Conservation (phyloP, 306 rosid species). For the Pterocarpus santalinus region DNA sequence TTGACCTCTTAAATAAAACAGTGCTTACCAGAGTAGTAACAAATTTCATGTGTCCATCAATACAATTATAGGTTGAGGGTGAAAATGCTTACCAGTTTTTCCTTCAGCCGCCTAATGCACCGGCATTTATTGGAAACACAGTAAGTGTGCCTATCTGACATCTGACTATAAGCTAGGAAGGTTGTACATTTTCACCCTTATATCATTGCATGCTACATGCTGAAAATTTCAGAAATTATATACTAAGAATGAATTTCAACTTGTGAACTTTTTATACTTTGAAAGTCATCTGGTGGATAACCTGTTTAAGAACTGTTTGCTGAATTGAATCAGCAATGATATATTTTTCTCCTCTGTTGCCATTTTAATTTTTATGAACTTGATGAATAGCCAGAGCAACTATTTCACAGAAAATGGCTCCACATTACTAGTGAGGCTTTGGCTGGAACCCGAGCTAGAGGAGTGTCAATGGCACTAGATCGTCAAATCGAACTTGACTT, state of each 20-base stretch:
- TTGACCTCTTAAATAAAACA: background rate
- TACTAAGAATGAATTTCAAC: background rate
- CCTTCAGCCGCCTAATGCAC: constrained; percentile 89
- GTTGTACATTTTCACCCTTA: background rate
- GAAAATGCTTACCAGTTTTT: constrained; percentile 83
- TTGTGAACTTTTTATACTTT: background rate
- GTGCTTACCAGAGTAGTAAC: constrained; percentile 2
- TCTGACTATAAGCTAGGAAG: constrained; percentile 7
- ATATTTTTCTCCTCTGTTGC: constrained; percentile 35
- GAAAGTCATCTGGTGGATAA: constrained; percentile 21
- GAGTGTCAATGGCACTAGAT: constrained; percentile 69
- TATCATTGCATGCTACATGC: constrained; percentile 10
- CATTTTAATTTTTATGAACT: constrained; percentile 62
- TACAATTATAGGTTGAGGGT: constrained; percentile 75
- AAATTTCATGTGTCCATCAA: constrained; percentile 35
- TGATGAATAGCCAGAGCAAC: constrained; percentile 96
- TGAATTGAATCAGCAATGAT: constrained; percentile 42
- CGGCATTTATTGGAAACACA: constrained; percentile 93
- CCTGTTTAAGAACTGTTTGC: constrained; percentile 26
- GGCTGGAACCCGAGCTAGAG: constrained; percentile 98
- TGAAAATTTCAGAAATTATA: constrained; percentile 8
- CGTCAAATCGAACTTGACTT: constrained; percentile 84
- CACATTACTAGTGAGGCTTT: constrained; percentile 85
- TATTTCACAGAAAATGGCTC: constrained; percentile 92
- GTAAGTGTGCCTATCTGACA: constrained; percentile 55